Conservation (phyloP, 139 green algal genomes). For the Gonium pectorale region DNA sequence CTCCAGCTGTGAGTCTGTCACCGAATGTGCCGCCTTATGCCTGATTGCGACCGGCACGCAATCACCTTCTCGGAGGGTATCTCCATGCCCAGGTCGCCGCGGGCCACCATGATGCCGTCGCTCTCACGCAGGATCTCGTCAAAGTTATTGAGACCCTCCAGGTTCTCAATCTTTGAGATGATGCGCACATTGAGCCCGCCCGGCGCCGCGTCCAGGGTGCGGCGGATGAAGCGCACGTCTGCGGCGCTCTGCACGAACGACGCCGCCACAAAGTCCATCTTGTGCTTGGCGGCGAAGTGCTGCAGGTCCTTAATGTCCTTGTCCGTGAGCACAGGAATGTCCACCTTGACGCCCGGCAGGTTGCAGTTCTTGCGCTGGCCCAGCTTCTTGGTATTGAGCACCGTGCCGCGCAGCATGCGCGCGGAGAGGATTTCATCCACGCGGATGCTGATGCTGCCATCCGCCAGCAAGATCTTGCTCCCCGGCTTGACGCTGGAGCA, state of each 20-base stretch:
- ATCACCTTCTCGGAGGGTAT: constrained; percentile 70
- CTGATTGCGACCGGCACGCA: too few species aligned
- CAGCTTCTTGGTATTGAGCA: constrained; percentile 58
- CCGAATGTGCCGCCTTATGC: too few species aligned
- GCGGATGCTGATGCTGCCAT: constrained; percentile 65
- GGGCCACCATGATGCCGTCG: constrained; percentile 84
- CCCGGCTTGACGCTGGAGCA: constrained; percentile 64
- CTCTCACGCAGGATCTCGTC: constrained; percentile 79
- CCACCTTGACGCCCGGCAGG: constrained; percentile 72
- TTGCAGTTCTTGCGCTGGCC: constrained; percentile 69
- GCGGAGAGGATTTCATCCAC: constrained; percentile 62
- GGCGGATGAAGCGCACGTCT: constrained; percentile 69
- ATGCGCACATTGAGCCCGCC: constrained; percentile 55
- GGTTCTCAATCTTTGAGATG: constrained; percentile 84
- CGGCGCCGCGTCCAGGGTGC: constrained; percentile 50
- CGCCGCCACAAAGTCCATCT: constrained; percentile 69
- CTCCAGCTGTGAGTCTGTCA: too few species aligned
- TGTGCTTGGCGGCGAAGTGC: constrained; percentile 71
- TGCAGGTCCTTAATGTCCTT: constrained; percentile 80
- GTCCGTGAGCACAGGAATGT: constrained; percentile 80
- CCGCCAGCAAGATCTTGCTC: constrained; percentile 71
- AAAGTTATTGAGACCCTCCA: constrained; percentile 71
- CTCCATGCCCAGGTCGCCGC: constrained; percentile 85
- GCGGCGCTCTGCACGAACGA: constrained; percentile 62
- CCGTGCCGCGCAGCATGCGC: constrained; percentile 44